These are phyloP conservation scores for Penicillium fuscoglaucum DNA, from an alignment of 2,329 filamentous ascomycete species.

Conservation along the genomic window DNA sequence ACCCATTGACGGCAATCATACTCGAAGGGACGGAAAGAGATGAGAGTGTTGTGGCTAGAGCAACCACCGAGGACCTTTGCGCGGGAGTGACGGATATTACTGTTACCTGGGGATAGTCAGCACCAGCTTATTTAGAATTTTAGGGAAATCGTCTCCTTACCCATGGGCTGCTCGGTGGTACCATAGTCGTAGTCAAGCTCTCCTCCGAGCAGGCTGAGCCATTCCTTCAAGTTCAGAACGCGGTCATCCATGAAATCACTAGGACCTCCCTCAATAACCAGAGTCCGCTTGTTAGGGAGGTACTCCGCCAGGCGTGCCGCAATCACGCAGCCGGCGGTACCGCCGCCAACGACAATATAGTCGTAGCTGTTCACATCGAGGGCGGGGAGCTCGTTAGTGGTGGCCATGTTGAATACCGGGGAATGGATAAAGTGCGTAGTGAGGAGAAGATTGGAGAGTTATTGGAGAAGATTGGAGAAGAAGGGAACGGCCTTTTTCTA, in stretches of 20 bases:
- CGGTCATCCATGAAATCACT: slow-evolving; percentile 87
- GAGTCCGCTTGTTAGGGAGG: slow-evolving; percentile 75
- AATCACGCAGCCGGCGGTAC: slow-evolving; percentile 82
- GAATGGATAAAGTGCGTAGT: neutral
- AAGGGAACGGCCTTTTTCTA: neutral
- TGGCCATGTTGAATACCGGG: slow-evolving; percentile 52
- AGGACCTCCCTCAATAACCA: slow-evolving; percentile 84
- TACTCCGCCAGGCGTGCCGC: slow-evolving; percentile 79
- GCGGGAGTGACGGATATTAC: slow-evolving; percentile 84
- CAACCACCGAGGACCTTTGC: slow-evolving; percentile 91
- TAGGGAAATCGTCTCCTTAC: slow-evolving; percentile 41
- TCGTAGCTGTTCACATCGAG: slow-evolving; percentile 69
- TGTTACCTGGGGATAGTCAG: slow-evolving; percentile 64
- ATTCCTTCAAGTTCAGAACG: slow-evolving; percentile 82
- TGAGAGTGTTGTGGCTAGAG: slow-evolving; percentile 91
- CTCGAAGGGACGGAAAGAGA: slow-evolving; percentile 87
- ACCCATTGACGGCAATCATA: slow-evolving; percentile 88
- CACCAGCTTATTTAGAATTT: slow-evolving; percentile 2
- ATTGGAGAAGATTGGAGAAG: slow-evolving; percentile 3
- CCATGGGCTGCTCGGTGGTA: slow-evolving; percentile 83
- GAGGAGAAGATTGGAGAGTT: slow-evolving; percentile 6
- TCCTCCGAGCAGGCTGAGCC: slow-evolving; percentile 80
- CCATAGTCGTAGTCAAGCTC: slow-evolving; percentile 90
- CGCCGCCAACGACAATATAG: slow-evolving; percentile 82
- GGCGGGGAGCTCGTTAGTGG: slow-evolving; percentile 66